Base-by-base conservation (phyloP, 129 eudicot species). In the Flaveria ramosissima region DNA sequence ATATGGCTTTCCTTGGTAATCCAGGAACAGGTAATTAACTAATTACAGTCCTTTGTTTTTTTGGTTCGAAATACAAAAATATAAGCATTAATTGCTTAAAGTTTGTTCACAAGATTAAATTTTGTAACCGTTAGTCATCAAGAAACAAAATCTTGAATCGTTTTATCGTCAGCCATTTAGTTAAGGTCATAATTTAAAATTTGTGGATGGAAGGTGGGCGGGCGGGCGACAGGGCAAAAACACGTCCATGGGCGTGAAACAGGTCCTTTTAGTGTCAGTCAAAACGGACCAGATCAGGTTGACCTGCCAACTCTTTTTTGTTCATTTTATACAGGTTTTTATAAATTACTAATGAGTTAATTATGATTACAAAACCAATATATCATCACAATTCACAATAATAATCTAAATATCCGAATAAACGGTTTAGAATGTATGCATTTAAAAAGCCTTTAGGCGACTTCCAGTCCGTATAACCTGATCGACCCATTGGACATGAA, bases 1-100 rank as follows among this genome's bases (percentile, higher is more conserved):
- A 88, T 76, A 91, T 91, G 97, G 92, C 97, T 45, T 88, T 91
- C 53, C 60, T 50, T 11, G 73, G 73, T 11, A 61, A 50, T 42
- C 21, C 74, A 72, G 62, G n/a, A 13, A 76, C 79, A 63, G 69
- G 69, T 63, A 63, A 30, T 63, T 16, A 30, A 27, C 46, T 63
- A 15, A 13, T 15, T 63, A 30, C 21, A 15, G 69, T 6, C 46
- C 46, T 2, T 63, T 63, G 20, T 23, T 30, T 30, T 27, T 63
- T 63, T 32, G 20, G 67, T 2, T 63, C 15, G 45, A 30, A 15
- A 30, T 30, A 63, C 16, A 0, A 15, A 30, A 6, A 27, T 30
- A 27, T 27, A 63, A 30, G 11, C 23, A 30, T 27, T 30, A 0
- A 7, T 63, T 63, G 23, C 46, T 14, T 16, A 16, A 30, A 0